Conservation (phyloP, 176 grass and related monocot genomes). For the Elaeis guineensis region DNA sequence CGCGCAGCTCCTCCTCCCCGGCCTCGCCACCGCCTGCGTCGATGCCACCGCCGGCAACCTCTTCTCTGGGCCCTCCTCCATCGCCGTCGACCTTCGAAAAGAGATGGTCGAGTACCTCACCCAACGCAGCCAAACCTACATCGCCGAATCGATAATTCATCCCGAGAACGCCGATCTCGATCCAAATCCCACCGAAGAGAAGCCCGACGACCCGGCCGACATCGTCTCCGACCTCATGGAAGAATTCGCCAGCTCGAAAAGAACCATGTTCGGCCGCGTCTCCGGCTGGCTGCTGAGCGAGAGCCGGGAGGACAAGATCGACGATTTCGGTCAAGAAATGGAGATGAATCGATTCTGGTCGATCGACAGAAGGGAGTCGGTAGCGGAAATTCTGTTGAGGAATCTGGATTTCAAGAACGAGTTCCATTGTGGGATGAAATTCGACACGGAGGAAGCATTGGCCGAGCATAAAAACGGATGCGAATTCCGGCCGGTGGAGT, state of each 20-base stretch:
- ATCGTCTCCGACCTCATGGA: constrained; percentile 66
- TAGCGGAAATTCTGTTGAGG: constrained; percentile 53
- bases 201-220: constrained; percentile 60
- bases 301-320: constrained; percentile 84
- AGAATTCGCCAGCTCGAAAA: constrained; percentile 63
- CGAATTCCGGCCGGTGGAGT: constrained; percentile 47
- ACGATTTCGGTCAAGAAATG: constrained; percentile 86
- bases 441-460: constrained; percentile 40
- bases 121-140: constrained; percentile 51
- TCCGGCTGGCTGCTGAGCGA: constrained; percentile 77
- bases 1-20: constrained; percentile 55
- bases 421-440: constrained; percentile 67
- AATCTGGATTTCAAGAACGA: constrained; percentile 71
- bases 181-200: constrained; percentile 14
- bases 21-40: constrained; percentile 55
- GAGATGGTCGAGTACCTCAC: constrained; percentile 82
- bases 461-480: constrained; percentile 43
- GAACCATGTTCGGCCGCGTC: constrained; percentile 77
- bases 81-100: constrained; percentile 55
- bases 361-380: constrained; percentile 50
- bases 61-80: constrained; percentile 41
- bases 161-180: constrained; percentile 23
- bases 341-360: constrained; percentile 76
- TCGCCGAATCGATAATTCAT: constrained; percentile 46
- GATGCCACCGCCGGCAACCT: constrained; percentile 59